A percentile compares a stretch with the other conserved stretches of the same genome.
Conservation (phyloP, 768 basidiomycete genomes). For the Cantharellus anzutake region DNA sequence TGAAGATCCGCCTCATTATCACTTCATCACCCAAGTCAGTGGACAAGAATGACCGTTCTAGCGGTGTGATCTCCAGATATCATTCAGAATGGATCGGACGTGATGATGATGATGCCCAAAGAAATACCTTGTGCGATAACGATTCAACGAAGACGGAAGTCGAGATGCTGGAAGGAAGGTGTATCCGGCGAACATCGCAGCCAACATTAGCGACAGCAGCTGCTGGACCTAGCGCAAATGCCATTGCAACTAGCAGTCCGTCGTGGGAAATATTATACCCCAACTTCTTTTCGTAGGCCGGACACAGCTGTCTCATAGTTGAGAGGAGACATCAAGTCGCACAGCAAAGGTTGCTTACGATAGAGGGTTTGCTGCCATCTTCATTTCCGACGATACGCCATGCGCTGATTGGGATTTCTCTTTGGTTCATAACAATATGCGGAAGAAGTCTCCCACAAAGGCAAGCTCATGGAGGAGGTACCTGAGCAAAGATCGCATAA, state of each 20-base stretch:
- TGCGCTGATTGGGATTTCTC: slow-evolving; percentile 4
- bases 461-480: slow-evolving; percentile 2
- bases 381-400: slow-evolving; percentile 7
- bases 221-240: slow-evolving; percentile 37
- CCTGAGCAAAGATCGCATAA: not conserved
- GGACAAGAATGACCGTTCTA: slow-evolving; percentile 34
- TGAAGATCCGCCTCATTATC: slow-evolving; percentile 52
- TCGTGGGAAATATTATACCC: slow-evolving; percentile 11
- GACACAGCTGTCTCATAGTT: slow-evolving; percentile 5
- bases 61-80: slow-evolving; percentile 23
- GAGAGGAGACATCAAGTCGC: not conserved
- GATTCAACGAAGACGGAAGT: slow-evolving; percentile 53
- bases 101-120: not conserved
- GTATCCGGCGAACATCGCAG: slow-evolving; percentile 52
- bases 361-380: slow-evolving; percentile 8
- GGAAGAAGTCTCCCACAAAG: slow-evolving; percentile 7
- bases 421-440: slow-evolving; percentile 9
- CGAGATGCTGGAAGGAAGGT: slow-evolving; percentile 37
- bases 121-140: slow-evolving; percentile 49
- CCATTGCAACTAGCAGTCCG: slow-evolving; percentile 27
- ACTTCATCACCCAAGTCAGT: slow-evolving; percentile 37
- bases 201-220: slow-evolving; percentile 67
- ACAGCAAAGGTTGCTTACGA: slow-evolving; percentile 5
- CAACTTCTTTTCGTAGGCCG: slow-evolving; percentile 7
- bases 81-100: slow-evolving; percentile 10